Evolutionary conservation across 352 stramenopile species (phyloP).

Genomic region (Phytophthora vignae): DNA sequence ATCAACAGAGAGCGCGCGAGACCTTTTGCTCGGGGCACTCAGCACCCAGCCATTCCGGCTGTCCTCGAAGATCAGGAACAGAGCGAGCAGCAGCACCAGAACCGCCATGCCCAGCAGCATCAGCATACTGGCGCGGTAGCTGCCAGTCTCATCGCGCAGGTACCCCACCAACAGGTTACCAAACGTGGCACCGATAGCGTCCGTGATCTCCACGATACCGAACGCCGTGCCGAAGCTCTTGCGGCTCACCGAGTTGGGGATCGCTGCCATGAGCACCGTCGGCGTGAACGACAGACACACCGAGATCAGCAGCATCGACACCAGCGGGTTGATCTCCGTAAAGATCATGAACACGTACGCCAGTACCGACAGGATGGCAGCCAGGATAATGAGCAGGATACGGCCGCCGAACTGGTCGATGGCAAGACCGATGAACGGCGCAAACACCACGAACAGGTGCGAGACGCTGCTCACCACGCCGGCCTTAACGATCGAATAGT

Average conservation of each 20-base stretch:
- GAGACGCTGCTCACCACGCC: constrained; percentile 83
- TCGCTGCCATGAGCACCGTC: constrained; percentile 89
- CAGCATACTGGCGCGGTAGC: constrained; percentile 87
- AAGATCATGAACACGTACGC: constrained; percentile 90
- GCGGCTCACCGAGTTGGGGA: constrained; percentile 79
- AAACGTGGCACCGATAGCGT: constrained; percentile 81
- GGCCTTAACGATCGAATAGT: constrained; percentile 87
- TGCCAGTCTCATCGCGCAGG: constrained; percentile 80
- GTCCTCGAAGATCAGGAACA: constrained; percentile 76
- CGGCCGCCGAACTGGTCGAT: constrained; percentile 91
- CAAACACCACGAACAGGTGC: constrained; percentile 86
- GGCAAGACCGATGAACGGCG: constrained; percentile 87
- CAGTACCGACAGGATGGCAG: constrained; percentile 75
- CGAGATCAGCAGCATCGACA: constrained; percentile 90
- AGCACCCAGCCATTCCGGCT: constrained; percentile 62
- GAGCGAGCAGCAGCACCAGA: constrained; percentile 69
- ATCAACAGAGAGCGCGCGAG: constrained; percentile 64
- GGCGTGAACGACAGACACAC: constrained; percentile 88
- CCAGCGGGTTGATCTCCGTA: constrained; percentile 73
- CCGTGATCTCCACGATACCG: constrained; percentile 88
- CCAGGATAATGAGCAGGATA: constrained; percentile 80
- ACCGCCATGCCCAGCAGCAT: constrained; percentile 80
- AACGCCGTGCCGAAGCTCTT: constrained; percentile 87
- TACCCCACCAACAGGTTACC: constrained; percentile 90
- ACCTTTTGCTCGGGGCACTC: constrained; percentile 59